Evolutionary conservation across 768 basidiomycete genomes (phyloP).

Genomic region (Clitopilus hobsonii): DNA sequence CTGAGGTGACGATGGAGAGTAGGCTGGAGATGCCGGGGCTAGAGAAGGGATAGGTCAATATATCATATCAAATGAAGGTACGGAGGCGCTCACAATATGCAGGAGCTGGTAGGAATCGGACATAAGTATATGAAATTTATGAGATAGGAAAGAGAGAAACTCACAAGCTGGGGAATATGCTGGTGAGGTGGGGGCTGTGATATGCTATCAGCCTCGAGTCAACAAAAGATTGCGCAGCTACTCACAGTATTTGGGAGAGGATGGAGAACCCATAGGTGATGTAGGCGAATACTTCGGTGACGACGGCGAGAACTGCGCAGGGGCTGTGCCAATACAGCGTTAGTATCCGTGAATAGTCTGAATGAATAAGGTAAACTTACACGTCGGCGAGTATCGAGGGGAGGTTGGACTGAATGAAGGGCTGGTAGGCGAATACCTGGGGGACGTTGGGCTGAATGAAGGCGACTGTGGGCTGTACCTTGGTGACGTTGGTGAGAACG

Average conservation of each 20-base stretch:
- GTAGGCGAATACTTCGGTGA: conserved; percentile 94
- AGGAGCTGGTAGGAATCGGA: neutral
- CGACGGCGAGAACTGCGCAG: conserved; percentile 80
- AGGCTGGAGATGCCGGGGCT: conserved; percentile 84
- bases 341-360: conserved; percentile 5
- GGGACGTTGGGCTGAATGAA: conserved; percentile 87
- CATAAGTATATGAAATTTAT: neutral
- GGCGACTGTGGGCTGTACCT: conserved; percentile 87
- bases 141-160: conserved; percentile 21
- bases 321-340: conserved; percentile 46
- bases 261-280: conserved; percentile 83
- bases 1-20: conserved; percentile 80
- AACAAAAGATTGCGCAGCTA: no score
- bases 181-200: conserved; percentile 76
- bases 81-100: conserved; percentile 2
- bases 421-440: conserved; percentile 84
- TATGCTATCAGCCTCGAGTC: no score
- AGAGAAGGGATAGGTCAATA: conserved; percentile 12
- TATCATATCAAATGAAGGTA: neutral
- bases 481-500: conserved; percentile 83
- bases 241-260: conserved; percentile 91
- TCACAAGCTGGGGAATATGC: conserved; percentile 85
- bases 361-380: conserved; percentile 17
- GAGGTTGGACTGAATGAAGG: conserved; percentile 93
- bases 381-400: conserved; percentile 69